These are phyloP conservation scores for Strobilomyces confusus DNA, from an alignment of 768 basidiomycete species.

Conservation along the genomic window DNA sequence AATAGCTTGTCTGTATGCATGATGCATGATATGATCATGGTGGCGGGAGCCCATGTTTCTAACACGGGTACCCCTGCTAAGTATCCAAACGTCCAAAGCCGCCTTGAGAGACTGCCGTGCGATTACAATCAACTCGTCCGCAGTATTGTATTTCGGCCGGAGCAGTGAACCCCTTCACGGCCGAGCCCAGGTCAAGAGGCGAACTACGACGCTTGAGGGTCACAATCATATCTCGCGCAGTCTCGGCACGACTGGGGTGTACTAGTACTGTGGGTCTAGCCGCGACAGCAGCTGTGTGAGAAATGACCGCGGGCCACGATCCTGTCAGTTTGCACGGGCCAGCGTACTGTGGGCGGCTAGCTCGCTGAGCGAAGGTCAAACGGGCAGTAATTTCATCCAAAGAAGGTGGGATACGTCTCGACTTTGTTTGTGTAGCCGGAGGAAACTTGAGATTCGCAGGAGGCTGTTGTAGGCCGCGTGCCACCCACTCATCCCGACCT, in stretches of 20 bases:
- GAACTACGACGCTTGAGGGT: slow-evolving; percentile 56
- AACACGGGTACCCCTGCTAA: neutral
- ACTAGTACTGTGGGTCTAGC: slow-evolving; percentile 49
- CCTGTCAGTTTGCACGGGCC: slow-evolving; percentile 41
- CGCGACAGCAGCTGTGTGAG: slow-evolving; percentile 41
- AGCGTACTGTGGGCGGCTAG: slow-evolving; percentile 26
- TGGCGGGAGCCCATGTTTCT: neutral
- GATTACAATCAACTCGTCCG: slow-evolving; percentile 53
- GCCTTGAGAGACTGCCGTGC: slow-evolving; percentile 56
- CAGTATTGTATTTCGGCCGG: slow-evolving; percentile 50
- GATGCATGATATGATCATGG: neutral
- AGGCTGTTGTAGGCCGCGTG: slow-evolving; percentile 44
- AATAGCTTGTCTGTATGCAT: neutral
- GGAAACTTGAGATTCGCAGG: slow-evolving; percentile 1
- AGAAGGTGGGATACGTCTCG: slow-evolving; percentile 48
- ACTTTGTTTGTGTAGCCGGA: slow-evolving; percentile 6
- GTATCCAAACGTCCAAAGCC: slow-evolving; percentile 42
- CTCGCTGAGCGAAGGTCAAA: slow-evolving; percentile 27
- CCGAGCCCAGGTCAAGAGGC: slow-evolving; percentile 26
- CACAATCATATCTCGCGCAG: slow-evolving; percentile 61
- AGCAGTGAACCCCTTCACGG: slow-evolving; percentile 55
- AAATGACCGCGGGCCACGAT: slow-evolving; percentile 46
- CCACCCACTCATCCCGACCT: slow-evolving; percentile 62
- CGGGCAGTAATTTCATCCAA: slow-evolving; percentile 75
- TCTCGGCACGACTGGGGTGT: slow-evolving; percentile 49